Percentiles rank a stretch among this genome's conserved stretches.
Conservation (phyloP, 768 basidiomycete species). For the Boletus vermiculosoides region DNA sequence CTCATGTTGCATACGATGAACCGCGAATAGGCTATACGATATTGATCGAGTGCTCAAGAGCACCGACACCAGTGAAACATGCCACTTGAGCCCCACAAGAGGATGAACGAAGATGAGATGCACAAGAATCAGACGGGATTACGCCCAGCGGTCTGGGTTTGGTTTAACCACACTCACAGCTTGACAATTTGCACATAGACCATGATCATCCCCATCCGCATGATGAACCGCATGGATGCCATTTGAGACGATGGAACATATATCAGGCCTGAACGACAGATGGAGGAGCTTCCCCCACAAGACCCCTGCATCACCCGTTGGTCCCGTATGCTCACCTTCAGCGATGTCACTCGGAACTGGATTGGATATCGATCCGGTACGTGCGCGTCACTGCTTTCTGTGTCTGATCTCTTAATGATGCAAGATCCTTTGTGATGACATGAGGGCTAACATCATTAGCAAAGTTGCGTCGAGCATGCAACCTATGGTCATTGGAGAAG, state of each 20-base stretch:
- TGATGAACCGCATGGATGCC: slow-evolving; percentile 4
- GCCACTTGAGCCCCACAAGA: too few species aligned
- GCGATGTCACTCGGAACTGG: slow-evolving; percentile 2
- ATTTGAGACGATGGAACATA: background rate
- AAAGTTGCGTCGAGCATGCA: slow-evolving; percentile 10
- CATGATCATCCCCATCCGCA: background rate
- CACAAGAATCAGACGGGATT: background rate
- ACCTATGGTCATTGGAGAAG: slow-evolving; percentile 7
- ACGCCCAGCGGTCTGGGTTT: background rate
- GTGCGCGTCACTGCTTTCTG: background rate
- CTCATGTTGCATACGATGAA: background rate
- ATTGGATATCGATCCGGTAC: slow-evolving; percentile 7
- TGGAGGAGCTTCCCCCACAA: background rate
- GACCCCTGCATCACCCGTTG: slow-evolving; percentile 4
- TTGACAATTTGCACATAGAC: background rate
- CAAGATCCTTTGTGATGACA: background rate
- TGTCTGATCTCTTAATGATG: background rate
- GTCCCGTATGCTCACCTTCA: slow-evolving; percentile 6
- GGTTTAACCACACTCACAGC: too few species aligned
- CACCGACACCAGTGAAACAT: background rate
- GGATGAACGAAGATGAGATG: background rate
- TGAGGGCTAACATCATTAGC: background rate
- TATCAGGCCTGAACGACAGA: slow-evolving; percentile 4
- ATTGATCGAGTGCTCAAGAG: background rate
- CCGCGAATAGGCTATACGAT: background rate